Base-by-base conservation (phyloP, 75 land plant genomes). In the Selaginella moellendorffii region DNA sequence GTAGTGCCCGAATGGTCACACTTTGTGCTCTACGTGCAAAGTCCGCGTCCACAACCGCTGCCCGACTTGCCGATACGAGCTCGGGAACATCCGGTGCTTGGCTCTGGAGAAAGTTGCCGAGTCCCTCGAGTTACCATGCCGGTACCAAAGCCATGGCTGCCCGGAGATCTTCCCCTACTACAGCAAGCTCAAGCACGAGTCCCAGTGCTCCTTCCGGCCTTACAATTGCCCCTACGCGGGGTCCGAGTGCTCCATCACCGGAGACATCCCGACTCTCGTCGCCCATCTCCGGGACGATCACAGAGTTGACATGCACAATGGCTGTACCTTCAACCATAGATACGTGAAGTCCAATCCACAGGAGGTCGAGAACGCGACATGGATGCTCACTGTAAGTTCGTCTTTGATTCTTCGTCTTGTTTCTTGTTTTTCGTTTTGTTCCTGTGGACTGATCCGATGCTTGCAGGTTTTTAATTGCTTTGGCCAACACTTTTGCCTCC, bases 1-100 rank as follows among this genome's bases (percentile, higher is more conserved):
- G 46, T 87, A 89, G 96, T 89, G 96, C 73, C 92, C 78, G 64
- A 89, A 89, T 71, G 96, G 96, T 24, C 96, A 89, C 27, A 89
- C 96, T 0, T 62, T 89, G n/a, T n/a, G n/a, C n/a, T n/a, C n/a
- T n/a, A n/a, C n/a, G n/a, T n/a, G n/a, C n/a, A n/a, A n/a, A n/a
- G 9, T 89, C 91, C 59, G 86, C 92, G 96, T 91, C 24, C 86
- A 89, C 59, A 89, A 86, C 51, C 72, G 96, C 71, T 89, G 96
- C 70, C 69, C 86, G 71, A 91, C 96, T 21, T 68, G 91, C 0
- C 91, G 86, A n/a, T n/a, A n/a, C n/a, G n/a, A n/a, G n/a, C n/a
- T n/a, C n/a, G n/a, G n/a, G n/a, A n/a, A n/a, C n/a, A n/a, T n/a
- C n/a, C n/a, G n/a, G n/a, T n/a, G n/a, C n/a, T n/a, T n/a, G n/a